Percentiles rank a stretch among this genome's conserved stretches.
Evolutionary conservation across 139 green algal genomes (phyloP).

Genomic region (Chlamydomonas eustigma): DNA sequence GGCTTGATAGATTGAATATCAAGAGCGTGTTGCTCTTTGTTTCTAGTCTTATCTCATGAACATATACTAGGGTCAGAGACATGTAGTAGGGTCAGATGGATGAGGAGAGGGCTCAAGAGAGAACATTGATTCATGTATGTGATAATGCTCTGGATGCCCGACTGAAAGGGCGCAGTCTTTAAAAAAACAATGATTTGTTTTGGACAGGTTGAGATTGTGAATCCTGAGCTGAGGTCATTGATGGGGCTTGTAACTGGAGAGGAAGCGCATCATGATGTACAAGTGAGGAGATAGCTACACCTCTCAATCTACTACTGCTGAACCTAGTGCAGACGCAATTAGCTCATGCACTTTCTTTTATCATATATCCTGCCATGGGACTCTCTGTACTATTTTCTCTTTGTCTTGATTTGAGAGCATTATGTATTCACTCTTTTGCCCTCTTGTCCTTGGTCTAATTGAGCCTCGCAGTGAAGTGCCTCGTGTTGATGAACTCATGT

Average conservation of each 20-base stretch:
- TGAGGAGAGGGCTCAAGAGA: too few species aligned
- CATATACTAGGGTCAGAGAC: neutral
- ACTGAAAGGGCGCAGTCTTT: neutral
- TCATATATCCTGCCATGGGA: neutral
- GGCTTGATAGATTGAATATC: too few species aligned
- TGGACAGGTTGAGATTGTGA: neutral
- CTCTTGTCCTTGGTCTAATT: too few species aligned
- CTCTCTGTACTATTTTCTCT: neutral
- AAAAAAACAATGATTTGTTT: neutral
- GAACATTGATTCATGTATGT: neutral
- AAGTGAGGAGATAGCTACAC: neutral
- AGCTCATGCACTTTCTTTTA: neutral
- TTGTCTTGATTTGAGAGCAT: too few species aligned
- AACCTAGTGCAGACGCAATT: neutral
- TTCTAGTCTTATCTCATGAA: neutral
- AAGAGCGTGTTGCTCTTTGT: neutral
- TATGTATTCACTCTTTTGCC: too few species aligned
- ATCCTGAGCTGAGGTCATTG: neutral
- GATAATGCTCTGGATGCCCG: neutral
- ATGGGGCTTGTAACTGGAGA: neutral
- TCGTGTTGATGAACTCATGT: neutral
- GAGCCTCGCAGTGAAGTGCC: too few species aligned
- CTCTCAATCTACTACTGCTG: neutral
- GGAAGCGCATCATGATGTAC: neutral
- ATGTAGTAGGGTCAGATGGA: too few species aligned